phyloP scores from a whole-genome alignment of 2,329 filamentous ascomycete species.

The Tolypocladium tropicale region DNA sequence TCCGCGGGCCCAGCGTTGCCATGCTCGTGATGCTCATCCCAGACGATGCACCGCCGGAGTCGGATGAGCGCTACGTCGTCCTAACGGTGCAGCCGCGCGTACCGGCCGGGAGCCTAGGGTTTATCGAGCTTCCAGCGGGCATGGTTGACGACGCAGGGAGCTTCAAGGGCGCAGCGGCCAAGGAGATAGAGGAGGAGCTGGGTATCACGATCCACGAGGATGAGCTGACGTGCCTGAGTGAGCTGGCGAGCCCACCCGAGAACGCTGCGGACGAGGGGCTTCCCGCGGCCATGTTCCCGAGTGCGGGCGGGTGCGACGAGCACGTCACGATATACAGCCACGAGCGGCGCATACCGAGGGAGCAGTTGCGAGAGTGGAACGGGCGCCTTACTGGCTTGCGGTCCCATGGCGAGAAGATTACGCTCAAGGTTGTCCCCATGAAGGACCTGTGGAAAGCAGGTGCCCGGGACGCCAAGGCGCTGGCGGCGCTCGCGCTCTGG shows the following conservation, averaged over 20 bases:
- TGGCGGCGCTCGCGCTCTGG: slow-evolving; percentile 49
- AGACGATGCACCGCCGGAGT: slow-evolving; percentile 29
- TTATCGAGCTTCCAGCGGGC: slow-evolving; percentile 47
- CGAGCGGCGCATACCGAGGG: slow-evolving; percentile 39
- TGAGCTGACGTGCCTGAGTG: slow-evolving; percentile 40
- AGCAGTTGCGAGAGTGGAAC: slow-evolving; percentile 41
- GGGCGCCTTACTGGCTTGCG: slow-evolving; percentile 48
- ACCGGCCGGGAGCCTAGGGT: slow-evolving; percentile 41
- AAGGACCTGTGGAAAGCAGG: slow-evolving; percentile 47
- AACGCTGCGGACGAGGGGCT: slow-evolving; percentile 23
- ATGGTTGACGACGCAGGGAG: slow-evolving; percentile 45
- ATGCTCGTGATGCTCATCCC: slow-evolving; percentile 49
- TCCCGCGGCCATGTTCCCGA: slow-evolving; percentile 43
- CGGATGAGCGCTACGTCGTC: slow-evolving; percentile 43
- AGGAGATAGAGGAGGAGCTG: slow-evolving; percentile 51
- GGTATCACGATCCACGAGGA: slow-evolving; percentile 39
- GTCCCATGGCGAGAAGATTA: slow-evolving; percentile 51
- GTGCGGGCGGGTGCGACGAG: slow-evolving; percentile 51
- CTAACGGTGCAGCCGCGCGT: slow-evolving; percentile 51
- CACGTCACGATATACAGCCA: slow-evolving; percentile 47
- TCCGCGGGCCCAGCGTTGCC: slow-evolving; percentile 50
- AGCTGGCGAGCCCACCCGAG: slow-evolving; percentile 28
- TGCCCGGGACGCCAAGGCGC: slow-evolving; percentile 47
- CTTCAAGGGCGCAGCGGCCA: slow-evolving; percentile 47
- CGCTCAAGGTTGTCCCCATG: slow-evolving; percentile 46